Evolutionary conservation across 345 rosid species (phyloP).

Genomic region (Ceriops zippeliana): DNA sequence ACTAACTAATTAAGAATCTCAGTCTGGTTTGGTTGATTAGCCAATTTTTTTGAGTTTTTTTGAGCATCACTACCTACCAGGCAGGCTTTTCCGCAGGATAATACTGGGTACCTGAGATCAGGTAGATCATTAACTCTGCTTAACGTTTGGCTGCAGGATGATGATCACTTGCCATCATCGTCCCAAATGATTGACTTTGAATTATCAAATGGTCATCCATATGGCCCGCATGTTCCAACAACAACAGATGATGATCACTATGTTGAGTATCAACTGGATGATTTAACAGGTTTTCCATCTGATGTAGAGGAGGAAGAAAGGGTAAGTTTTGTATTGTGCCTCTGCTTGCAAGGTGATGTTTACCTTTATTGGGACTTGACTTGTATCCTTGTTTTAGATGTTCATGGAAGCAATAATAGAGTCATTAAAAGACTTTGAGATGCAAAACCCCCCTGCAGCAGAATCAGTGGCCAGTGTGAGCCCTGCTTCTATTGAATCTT

Average conservation of each 20-base stretch:
- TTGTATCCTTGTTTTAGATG: conserved; percentile 52
- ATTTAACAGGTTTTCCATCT: conserved; percentile 68
- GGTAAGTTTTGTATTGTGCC: conserved; percentile 34
- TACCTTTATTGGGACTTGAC: background rate
- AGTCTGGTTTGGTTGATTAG: no score
- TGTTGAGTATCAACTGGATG: conserved; percentile 81
- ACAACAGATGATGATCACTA: conserved; percentile 63
- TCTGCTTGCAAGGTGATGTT: conserved; percentile 1
- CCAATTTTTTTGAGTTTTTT: no score
- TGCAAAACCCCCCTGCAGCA: conserved; percentile 18
- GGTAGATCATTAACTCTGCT: conserved; percentile 11
- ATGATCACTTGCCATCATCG: conserved; percentile 48
- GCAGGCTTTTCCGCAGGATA: background rate
- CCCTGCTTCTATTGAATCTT: conserved; percentile 26
- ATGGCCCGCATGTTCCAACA: conserved; percentile 54
- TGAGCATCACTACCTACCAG: no score
- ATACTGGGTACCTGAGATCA: background rate
- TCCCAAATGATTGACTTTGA: conserved; percentile 86
- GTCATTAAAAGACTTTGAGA: conserved; percentile 61
- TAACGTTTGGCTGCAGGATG: conserved; percentile 45
- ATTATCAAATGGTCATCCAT: conserved; percentile 57
- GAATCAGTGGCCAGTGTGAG: conserved; percentile 13
- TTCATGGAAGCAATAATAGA: conserved; percentile 74
- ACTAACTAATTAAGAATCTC: no score
- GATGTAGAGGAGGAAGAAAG: conserved; percentile 79